Conservation (phyloP, 2,329 filamentous ascomycete species). For the Fusarium praegraminearum region DNA sequence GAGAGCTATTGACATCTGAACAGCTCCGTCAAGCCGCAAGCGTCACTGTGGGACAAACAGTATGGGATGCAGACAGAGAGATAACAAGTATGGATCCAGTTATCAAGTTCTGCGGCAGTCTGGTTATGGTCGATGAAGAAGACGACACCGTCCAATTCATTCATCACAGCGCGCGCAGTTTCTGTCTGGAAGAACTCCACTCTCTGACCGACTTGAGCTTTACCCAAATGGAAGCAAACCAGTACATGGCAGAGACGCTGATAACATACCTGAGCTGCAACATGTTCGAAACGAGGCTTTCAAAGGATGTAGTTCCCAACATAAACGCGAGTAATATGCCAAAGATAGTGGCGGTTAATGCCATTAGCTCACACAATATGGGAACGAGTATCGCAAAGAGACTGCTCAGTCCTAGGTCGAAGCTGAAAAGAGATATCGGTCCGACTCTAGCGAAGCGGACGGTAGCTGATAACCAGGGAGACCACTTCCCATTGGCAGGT, state of each 20-base stretch:
- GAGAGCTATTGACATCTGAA: constrained; percentile 48
- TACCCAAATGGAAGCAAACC: background rate
- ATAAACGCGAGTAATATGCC: background rate
- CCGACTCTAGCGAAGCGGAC: rapidly evolving
- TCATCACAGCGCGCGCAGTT: constrained; percentile 52
- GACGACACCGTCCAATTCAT: constrained; percentile 46
- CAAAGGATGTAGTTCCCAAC: background rate
- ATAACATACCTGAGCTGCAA: constrained; percentile 18
- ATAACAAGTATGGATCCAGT: constrained; percentile 45
- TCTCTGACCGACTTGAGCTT: background rate
- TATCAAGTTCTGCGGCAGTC: constrained; percentile 51
- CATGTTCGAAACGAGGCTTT: constrained; percentile 4
- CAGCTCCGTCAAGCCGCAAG: constrained; percentile 57
- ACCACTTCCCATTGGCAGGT: background rate
- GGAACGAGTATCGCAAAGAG: rapidly evolving
- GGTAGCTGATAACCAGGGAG: rapidly evolving
- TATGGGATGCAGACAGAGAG: constrained; percentile 38
- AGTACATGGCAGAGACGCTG: background rate
- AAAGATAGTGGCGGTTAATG: rapidly evolving
- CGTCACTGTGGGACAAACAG: constrained; percentile 49
- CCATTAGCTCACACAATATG: rapidly evolving
- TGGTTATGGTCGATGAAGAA: constrained; percentile 52
- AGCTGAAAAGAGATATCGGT: background rate
- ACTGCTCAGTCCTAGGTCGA: background rate
- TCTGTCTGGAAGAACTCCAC: constrained; percentile 47